phyloP scores from a whole-genome alignment of 2,329 filamentous ascomycete genomes.

The Zymoseptoria pseudotritici region DNA sequence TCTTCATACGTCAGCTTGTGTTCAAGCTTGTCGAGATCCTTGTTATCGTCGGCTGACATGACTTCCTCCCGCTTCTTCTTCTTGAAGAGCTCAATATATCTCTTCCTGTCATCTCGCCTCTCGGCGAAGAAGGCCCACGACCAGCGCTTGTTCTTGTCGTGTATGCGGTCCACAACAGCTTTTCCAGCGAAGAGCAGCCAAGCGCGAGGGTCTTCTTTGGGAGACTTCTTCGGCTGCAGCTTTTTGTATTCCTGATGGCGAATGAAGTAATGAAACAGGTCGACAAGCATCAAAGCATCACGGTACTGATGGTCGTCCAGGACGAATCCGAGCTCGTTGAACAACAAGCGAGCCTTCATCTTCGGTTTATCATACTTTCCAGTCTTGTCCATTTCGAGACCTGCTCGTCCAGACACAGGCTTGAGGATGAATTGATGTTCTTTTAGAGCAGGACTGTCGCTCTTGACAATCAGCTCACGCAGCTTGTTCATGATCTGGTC shows the following conservation, averaged over 20 bases:
- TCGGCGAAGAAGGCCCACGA: constrained; percentile 95
- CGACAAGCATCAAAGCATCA: constrained; percentile 94
- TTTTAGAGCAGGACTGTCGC: constrained; percentile 46
- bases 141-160: constrained; percentile 87
- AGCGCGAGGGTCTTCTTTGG: constrained; percentile 82
- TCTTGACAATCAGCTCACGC: constrained; percentile 68
- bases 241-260: constrained; percentile 96
- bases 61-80: constrained; percentile 69
- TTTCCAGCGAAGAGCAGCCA: constrained; percentile 91
- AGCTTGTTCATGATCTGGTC: constrained; percentile 71
- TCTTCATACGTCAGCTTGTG: constrained; percentile 90
- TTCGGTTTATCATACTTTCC: constrained; percentile 71
- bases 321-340: constrained; percentile 97
- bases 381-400: constrained; percentile 90
- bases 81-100: constrained; percentile 93
- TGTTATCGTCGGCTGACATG: constrained; percentile 60
- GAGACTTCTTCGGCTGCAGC: constrained; percentile 73
- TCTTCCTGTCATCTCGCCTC: constrained; percentile 76
- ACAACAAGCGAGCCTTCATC: constrained; percentile 82
- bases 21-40: constrained; percentile 70
- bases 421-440: constrained; percentile 90
- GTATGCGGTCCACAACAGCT: constrained; percentile 85
- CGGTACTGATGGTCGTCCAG: constrained; percentile 96
- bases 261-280: constrained; percentile 97
- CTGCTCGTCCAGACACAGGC: constrained; percentile 89